Percentiles rank a stretch among this genome's conserved stretches.
Evolutionary conservation across 2,329 filamentous ascomycete genomes (phyloP).

Genomic region (Fusarium ambrosium): DNA sequence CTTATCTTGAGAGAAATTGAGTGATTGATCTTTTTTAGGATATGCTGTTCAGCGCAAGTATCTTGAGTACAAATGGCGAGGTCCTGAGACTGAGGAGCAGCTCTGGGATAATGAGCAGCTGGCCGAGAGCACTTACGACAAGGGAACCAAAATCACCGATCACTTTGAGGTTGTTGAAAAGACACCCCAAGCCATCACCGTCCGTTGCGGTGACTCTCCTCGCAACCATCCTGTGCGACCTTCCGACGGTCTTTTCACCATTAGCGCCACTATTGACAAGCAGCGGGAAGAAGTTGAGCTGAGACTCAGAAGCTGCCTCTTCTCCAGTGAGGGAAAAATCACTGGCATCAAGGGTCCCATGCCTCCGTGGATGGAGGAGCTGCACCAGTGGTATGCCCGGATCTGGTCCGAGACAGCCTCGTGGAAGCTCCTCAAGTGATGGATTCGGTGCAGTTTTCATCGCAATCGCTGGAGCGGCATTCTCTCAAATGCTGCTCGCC

Average conservation of each 20-base stretch:
- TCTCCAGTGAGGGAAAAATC: constrained; percentile 58
- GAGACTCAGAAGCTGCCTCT: constrained; percentile 73
- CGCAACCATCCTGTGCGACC: constrained; percentile 67
- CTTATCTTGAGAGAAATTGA: neutral
- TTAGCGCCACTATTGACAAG: constrained; percentile 71
- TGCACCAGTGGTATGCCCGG: constrained; percentile 58
- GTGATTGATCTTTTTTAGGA: constrained; percentile 51
- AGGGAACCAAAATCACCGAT: constrained; percentile 75
- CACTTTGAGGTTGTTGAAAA: constrained; percentile 80
- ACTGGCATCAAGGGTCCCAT: constrained; percentile 52
- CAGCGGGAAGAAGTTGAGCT: constrained; percentile 73
- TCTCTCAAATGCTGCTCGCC: neutral
- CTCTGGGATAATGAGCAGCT: constrained; percentile 73
- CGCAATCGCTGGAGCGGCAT: neutral
- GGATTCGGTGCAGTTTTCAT: neutral
- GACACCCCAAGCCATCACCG: constrained; percentile 69
- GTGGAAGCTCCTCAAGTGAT: constrained; percentile 53
- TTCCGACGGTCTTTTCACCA: constrained; percentile 76
- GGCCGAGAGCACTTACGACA: constrained; percentile 67
- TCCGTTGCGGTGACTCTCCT: constrained; percentile 77
- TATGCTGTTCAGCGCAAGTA: constrained; percentile 71
- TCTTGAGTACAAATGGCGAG: constrained; percentile 71
- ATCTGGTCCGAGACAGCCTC: constrained; percentile 57
- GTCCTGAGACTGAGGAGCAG: constrained; percentile 68
- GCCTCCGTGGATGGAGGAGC: constrained; percentile 46